These are phyloP conservation scores for Nemania abortiva DNA, from an alignment of 2,329 filamentous ascomycete species.

Conservation along the genomic window DNA sequence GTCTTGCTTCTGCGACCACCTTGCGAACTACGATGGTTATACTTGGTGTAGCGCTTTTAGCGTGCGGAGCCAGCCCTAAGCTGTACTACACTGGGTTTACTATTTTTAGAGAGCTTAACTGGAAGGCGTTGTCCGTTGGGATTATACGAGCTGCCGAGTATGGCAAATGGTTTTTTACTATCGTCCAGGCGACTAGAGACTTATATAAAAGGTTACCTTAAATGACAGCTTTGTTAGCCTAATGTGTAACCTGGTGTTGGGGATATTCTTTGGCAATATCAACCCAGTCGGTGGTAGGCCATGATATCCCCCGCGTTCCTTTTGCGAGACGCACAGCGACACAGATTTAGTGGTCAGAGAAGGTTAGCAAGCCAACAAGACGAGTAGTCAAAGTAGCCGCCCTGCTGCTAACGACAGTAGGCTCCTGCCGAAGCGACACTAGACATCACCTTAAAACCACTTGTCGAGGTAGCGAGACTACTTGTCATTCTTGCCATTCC, in stretches of 20 bases:
- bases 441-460: background rate
- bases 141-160: background rate
- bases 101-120: background rate
- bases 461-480: background rate
- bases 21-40: background rate
- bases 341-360: background rate
- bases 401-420: background rate
- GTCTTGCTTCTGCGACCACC: background rate
- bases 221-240: background rate
- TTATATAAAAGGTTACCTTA: background rate
- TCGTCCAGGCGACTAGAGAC: background rate
- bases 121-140: background rate
- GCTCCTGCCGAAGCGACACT: background rate
- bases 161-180: slow-evolving; percentile 1
- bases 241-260: background rate
- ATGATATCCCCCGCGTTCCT: background rate
- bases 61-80: background rate
- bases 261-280: background rate
- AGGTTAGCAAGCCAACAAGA: background rate
- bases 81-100: background rate
- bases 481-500: too few relatives aligned
- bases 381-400: background rate
- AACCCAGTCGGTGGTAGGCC: background rate
- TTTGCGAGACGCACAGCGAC: background rate
- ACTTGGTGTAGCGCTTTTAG: background rate